phyloP scores from a whole-genome alignment of 2,329 filamentous ascomycete genomes.

The Tolypocladium guangdongense region DNA sequence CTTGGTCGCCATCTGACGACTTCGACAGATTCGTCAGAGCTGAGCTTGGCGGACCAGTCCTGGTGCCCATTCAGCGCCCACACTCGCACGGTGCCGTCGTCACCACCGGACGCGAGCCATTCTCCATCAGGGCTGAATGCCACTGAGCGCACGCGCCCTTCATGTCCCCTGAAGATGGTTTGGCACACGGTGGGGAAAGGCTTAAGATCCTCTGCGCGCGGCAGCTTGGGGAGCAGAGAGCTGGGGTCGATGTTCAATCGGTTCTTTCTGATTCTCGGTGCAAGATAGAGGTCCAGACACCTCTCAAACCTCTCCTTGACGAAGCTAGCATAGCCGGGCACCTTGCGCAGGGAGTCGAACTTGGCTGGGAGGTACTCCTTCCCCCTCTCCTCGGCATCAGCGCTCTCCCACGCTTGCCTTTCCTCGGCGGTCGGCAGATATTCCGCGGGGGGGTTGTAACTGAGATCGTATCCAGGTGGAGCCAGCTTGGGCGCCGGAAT shows the following conservation, averaged over 20 bases:
- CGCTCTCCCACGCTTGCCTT: conserved; percentile 71
- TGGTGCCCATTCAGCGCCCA: conserved; percentile 89
- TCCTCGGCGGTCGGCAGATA: conserved; percentile 84
- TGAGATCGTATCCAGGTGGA: conserved; percentile 88
- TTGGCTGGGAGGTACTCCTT: conserved; percentile 78
- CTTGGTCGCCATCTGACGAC: conserved; percentile 82
- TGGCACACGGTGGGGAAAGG: conserved; percentile 90
- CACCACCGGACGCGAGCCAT: conserved; percentile 84
- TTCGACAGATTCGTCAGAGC: conserved; percentile 69
- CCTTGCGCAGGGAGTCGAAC: conserved; percentile 75
- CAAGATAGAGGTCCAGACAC: conserved; percentile 89
- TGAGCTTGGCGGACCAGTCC: conserved; percentile 73
- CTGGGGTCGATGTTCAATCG: conserved; percentile 94
- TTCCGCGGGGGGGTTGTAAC: conserved; percentile 91
- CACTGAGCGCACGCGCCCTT: conserved; percentile 75
- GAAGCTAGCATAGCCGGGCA: conserved; percentile 81
- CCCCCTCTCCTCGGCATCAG: conserved; percentile 82
- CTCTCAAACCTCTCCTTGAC: conserved; percentile 95
- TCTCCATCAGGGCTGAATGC: conserved; percentile 76
- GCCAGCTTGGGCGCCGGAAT: conserved; percentile 88
- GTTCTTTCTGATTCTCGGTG: conserved; percentile 83
- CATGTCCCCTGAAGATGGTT: conserved; percentile 78
- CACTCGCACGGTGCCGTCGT: conserved; percentile 84
- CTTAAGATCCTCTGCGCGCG: conserved; percentile 83
- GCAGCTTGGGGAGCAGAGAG: conserved; percentile 84